Percentiles rank a stretch among this genome's conserved stretches.
Conservation (phyloP, 139 green algal genomes). For the Choricystis sp. region DNA sequence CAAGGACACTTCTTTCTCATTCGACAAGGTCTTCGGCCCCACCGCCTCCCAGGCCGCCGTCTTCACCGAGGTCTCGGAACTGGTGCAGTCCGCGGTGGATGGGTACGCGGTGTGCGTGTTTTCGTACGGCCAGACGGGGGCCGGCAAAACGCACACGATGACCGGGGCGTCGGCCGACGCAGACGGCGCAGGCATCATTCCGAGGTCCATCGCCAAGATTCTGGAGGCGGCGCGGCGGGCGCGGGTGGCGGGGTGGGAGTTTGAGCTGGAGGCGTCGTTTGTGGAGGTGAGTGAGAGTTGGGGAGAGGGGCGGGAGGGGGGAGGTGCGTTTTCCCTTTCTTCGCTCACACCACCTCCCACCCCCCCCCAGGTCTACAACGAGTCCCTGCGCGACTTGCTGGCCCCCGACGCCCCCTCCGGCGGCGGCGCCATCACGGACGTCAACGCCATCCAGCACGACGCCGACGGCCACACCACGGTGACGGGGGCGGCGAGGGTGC, state of each 20-base stretch:
- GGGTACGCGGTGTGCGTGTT: slow-evolving; percentile 98
- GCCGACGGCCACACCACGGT: slow-evolving; percentile 50
- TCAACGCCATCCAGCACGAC: slow-evolving; percentile 68
- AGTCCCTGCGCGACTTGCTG: slow-evolving; percentile 74
- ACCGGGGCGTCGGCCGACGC: slow-evolving; percentile 43
- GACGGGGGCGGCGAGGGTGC: slow-evolving; percentile 24
- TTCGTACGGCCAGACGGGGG: slow-evolving; percentile 91
- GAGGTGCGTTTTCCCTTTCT: no score
- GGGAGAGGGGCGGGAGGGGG: no score
- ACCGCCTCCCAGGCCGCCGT: slow-evolving; percentile 43
- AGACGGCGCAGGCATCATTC: slow-evolving; percentile 70
- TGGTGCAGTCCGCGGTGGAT: slow-evolving; percentile 90
- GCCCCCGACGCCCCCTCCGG: slow-evolving; percentile 12
- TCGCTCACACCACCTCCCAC: no score
- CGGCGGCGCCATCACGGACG: slow-evolving; percentile 31
- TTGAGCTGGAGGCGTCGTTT: slow-evolving; percentile 69
- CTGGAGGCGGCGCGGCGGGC: slow-evolving; percentile 35
- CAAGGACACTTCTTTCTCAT: slow-evolving; percentile 55
- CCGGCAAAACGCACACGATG: slow-evolving; percentile 97
- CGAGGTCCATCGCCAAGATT: slow-evolving; percentile 65
- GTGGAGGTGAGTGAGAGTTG: no score
- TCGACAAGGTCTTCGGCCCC: slow-evolving; percentile 63
- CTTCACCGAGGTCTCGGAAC: slow-evolving; percentile 77
- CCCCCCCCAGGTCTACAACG: slow-evolving; percentile 95
- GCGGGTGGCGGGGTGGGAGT: slow-evolving; percentile 60